A percentile compares a stretch with the other conserved stretches of the same genome.
Evolutionary conservation across 805 yeast species (phyloP).

Genomic region (Pichia cabralensis): DNA sequence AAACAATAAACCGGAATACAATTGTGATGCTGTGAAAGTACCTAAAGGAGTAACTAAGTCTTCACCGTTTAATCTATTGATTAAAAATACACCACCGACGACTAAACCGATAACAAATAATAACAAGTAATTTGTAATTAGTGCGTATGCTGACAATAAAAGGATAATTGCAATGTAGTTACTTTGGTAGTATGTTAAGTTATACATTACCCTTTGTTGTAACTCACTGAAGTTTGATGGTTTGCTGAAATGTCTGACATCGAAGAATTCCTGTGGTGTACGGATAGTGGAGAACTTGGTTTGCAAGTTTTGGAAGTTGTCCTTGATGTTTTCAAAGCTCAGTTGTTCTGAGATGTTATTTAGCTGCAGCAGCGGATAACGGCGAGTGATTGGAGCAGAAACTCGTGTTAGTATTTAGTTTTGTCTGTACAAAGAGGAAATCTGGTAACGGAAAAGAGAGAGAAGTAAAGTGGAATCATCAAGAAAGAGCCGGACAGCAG

Average conservation of each 20-base stretch:
- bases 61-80: constrained; percentile 68
- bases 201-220: constrained; percentile 81
- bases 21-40: constrained; percentile 67
- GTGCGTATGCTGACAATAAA: constrained; percentile 69
- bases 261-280: constrained; percentile 92
- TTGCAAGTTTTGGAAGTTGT: constrained; percentile 40
- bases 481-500: too few species aligned
- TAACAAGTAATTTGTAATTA: constrained; percentile 75
- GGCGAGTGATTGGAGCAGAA: too few species aligned
- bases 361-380: too few species aligned
- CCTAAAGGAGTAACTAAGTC: constrained; percentile 75
- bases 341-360: constrained; percentile 35
- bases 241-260: constrained; percentile 77
- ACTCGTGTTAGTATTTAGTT: too few species aligned
- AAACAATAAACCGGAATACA: constrained; percentile 78
- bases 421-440: too few species aligned
- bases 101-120: constrained; percentile 74
- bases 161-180: constrained; percentile 73
- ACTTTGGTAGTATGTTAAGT: constrained; percentile 77
- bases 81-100: constrained; percentile 66
- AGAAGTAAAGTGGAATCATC: too few species aligned
- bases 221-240: constrained; percentile 85
- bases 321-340: constrained; percentile 38
- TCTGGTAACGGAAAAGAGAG: too few species aligned
- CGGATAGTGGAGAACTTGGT: constrained; percentile 59